phyloP scores from a whole-genome alignment of 2,329 filamentous ascomycete genomes.

The Pseudohalonectria lignicola region DNA sequence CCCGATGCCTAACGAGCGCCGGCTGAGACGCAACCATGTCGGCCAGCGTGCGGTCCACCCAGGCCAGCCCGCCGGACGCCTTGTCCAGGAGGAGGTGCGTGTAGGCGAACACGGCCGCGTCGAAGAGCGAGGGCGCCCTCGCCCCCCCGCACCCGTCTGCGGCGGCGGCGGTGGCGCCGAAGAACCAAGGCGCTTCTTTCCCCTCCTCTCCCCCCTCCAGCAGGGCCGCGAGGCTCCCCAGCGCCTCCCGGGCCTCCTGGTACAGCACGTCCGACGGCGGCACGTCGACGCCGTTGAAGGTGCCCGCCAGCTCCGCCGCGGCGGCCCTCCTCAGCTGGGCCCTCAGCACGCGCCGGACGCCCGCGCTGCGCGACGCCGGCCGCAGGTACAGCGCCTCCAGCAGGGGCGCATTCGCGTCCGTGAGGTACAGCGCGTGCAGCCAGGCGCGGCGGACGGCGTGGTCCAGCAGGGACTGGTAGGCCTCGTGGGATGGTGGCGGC shows the following conservation, averaged over 20 bases:
- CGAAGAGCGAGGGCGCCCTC: slow-evolving; percentile 62
- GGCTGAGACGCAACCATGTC: slow-evolving; percentile 43
- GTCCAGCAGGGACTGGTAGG: slow-evolving; percentile 70
- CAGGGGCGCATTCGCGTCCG: slow-evolving; percentile 55
- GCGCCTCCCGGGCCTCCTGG: slow-evolving; percentile 29
- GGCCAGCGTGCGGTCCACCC: slow-evolving; percentile 51
- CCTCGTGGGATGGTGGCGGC: slow-evolving; percentile 51
- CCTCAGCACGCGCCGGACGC: slow-evolving; percentile 53
- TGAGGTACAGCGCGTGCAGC: slow-evolving; percentile 77
- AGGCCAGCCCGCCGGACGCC: slow-evolving; percentile 31
- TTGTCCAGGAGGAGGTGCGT: slow-evolving; percentile 68
- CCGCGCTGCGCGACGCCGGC: slow-evolving; percentile 43
- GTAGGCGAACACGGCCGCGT: slow-evolving; percentile 85
- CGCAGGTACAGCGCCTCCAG: slow-evolving; percentile 62
- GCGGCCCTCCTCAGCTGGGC: slow-evolving; percentile 64
- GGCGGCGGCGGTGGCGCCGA: too few relatives aligned
- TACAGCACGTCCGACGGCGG: slow-evolving; percentile 23
- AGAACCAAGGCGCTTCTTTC: slow-evolving; percentile 32
- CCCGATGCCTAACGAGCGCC: slow-evolving; percentile 55
- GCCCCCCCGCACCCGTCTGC: too few relatives aligned
- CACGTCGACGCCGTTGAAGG: slow-evolving; percentile 5
- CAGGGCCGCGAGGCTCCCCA: slow-evolving; percentile 32
- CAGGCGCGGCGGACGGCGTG: slow-evolving; percentile 74
- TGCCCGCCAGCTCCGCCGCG: slow-evolving; percentile 39
- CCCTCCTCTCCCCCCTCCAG: slow-evolving; percentile 12